Conservation (phyloP, 805 yeast species). For the Nakazawaea siamensis region DNA sequence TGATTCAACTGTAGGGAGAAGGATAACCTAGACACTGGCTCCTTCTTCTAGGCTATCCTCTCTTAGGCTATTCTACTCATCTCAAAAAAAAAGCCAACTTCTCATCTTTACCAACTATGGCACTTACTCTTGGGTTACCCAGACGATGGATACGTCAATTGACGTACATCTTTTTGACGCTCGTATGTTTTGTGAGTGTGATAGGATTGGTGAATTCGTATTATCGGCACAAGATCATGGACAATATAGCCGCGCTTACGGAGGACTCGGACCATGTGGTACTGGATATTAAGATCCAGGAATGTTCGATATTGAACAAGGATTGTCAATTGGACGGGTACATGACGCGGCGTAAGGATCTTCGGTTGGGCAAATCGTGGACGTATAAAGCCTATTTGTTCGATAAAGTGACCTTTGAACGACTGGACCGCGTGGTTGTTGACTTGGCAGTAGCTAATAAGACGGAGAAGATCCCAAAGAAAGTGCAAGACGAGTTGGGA, state of each 20-base stretch:
- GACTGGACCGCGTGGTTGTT: slow-evolving; percentile 23
- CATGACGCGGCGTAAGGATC: slow-evolving; percentile 41
- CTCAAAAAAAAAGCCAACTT: background rate
- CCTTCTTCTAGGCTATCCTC: too few relatives aligned
- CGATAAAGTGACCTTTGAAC: slow-evolving; percentile 15
- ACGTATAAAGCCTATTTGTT: slow-evolving; percentile 29
- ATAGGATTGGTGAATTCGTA: too few relatives aligned
- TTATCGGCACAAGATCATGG: too few relatives aligned
- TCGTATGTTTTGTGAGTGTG: too few relatives aligned
- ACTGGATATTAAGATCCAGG: slow-evolving; percentile 6
- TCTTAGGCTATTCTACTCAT: too few relatives aligned
- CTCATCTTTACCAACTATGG: too few relatives aligned
- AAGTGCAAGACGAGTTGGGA: slow-evolving; percentile 17
- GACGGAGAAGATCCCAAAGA: slow-evolving; percentile 26
- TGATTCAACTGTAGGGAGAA: too few relatives aligned
- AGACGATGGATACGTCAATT: slow-evolving; percentile 24
- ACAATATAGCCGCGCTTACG: too few relatives aligned
- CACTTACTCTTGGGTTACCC: too few relatives aligned
- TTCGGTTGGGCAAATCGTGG: slow-evolving; percentile 37
- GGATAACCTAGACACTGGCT: too few relatives aligned
- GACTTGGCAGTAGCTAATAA: slow-evolving; percentile 31
- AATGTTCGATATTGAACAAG: slow-evolving; percentile 7
- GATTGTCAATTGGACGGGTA: slow-evolving; percentile 20
- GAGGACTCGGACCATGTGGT: slow-evolving; percentile 34
- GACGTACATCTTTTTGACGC: too few relatives aligned